A percentile compares a stretch with the other conserved stretches of the same genome.
phyloP scores from a whole-genome alignment of 352 stramenopile genomes.

The Phytopythium litorale region DNA sequence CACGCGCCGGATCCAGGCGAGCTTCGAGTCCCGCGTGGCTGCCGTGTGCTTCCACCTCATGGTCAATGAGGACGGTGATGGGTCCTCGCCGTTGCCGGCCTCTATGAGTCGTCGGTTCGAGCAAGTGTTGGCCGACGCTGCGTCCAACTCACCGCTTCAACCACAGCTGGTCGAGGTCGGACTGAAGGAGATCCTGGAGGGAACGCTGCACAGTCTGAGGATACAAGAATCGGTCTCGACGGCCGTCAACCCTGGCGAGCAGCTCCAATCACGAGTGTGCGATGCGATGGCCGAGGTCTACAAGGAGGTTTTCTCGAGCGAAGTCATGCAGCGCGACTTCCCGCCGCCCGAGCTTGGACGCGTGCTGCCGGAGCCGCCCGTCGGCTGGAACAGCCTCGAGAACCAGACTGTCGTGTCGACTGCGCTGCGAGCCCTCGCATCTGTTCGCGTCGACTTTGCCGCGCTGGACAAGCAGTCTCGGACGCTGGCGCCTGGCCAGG shows the following conservation, averaged over 20 bases:
- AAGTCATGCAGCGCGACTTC: slow-evolving; percentile 23
- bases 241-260: background rate
- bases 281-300: background rate
- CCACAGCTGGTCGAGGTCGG: slow-evolving; percentile 20
- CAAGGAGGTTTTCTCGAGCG: slow-evolving; percentile 28
- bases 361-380: slow-evolving; percentile 20
- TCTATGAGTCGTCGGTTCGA: slow-evolving; percentile 23
- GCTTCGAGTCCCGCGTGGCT: slow-evolving; percentile 15
- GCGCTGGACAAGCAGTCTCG: slow-evolving; percentile 4
- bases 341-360: slow-evolving; percentile 44
- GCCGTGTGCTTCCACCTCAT: slow-evolving; percentile 22
- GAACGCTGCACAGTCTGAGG: background rate
- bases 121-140: slow-evolving; percentile 17
- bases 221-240: background rate
- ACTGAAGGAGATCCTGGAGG: slow-evolving; percentile 43
- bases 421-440: slow-evolving; percentile 29
- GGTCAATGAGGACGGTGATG: background rate
- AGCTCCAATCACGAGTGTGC: slow-evolving; percentile 3
- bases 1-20: slow-evolving; percentile 22
- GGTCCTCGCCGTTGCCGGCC: slow-evolving; percentile 9
- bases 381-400: slow-evolving; percentile 36
- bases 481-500: slow-evolving; percentile 19
- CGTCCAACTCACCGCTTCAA: slow-evolving; percentile 7
- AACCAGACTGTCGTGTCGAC: slow-evolving; percentile 20
- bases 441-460: slow-evolving; percentile 14